Percentiles rank a stretch among this genome's conserved stretches.
phyloP scores from a whole-genome alignment of 163 green algal genomes.

The Scenedesmus sp. region DNA sequence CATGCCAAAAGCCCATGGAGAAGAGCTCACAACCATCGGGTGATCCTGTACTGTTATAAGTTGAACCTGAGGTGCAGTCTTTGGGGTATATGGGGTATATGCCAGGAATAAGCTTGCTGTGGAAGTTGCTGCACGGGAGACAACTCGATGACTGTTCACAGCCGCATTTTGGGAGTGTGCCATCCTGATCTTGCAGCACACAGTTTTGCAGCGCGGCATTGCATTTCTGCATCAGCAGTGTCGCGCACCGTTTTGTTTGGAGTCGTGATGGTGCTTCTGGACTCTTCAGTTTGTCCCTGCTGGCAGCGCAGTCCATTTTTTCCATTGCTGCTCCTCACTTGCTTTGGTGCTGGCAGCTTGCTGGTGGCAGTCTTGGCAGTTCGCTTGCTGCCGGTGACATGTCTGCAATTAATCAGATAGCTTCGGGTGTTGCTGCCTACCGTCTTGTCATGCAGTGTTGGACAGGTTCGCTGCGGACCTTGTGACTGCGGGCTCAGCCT shows the following conservation, averaged over 20 bases:
- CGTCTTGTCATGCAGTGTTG: background rate
- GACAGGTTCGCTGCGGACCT: background rate
- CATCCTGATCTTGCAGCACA: background rate
- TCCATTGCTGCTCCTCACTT: background rate
- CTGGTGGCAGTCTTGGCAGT: background rate
- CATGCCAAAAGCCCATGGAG: too few relatives aligned
- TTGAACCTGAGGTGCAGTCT: background rate
- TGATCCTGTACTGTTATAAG: background rate
- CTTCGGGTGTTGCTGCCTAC: background rate
- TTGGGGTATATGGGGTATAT: background rate
- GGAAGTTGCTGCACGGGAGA: background rate
- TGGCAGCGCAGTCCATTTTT: background rate
- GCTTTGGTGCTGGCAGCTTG: background rate
- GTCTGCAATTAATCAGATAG: background rate
- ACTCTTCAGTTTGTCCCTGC: background rate
- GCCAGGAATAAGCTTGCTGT: background rate
- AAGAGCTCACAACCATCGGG: too few relatives aligned
- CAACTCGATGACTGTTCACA: background rate
- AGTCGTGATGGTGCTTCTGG: background rate
- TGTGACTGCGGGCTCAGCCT: background rate
- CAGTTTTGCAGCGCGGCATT: background rate
- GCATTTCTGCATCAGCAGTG: background rate
- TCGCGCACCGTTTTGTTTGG: background rate
- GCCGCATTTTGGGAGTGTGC: background rate
- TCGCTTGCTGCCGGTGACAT: background rate